Evolutionary conservation across 768 basidiomycete genomes (phyloP).

Genomic region (Gloeophyllum trabeum): DNA sequence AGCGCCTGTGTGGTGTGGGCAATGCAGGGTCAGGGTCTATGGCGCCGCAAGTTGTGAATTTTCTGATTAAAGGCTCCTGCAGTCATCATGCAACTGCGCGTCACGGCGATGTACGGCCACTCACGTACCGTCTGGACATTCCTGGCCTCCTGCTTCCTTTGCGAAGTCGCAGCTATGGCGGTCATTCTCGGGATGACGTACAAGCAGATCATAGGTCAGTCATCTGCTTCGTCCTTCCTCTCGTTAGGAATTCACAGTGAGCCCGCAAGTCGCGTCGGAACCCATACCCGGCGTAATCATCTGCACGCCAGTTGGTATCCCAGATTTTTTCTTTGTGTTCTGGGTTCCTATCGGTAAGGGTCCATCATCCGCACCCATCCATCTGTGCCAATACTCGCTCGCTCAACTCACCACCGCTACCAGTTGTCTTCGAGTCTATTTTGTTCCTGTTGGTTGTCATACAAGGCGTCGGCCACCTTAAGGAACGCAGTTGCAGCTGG

Average conservation of each 20-base stretch:
- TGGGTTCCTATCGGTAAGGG: too few species aligned
- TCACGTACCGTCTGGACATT: neutral
- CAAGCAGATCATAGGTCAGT: neutral
- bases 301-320: neutral
- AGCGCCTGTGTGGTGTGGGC: neutral
- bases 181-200: neutral
- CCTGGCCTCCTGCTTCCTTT: neutral
- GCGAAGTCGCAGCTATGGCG: neutral
- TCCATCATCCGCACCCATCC: too few species aligned
- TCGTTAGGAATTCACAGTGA: neutral
- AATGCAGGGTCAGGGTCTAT: neutral
- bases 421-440: neutral
- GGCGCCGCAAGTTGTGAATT: neutral
- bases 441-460: neutral
- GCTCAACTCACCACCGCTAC: too few species aligned
- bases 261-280: too few species aligned
- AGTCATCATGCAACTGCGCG: neutral
- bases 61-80: neutral
- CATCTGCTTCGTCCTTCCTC: neutral
- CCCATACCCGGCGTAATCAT: neutral
- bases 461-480: neutral
- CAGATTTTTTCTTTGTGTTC: neutral
- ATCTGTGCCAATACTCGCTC: too few species aligned
- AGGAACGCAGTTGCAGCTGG: neutral
- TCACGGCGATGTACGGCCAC: neutral